Base-by-base conservation (phyloP, 1,139 yeast genomes). In the Taphrina sp. region DNA sequence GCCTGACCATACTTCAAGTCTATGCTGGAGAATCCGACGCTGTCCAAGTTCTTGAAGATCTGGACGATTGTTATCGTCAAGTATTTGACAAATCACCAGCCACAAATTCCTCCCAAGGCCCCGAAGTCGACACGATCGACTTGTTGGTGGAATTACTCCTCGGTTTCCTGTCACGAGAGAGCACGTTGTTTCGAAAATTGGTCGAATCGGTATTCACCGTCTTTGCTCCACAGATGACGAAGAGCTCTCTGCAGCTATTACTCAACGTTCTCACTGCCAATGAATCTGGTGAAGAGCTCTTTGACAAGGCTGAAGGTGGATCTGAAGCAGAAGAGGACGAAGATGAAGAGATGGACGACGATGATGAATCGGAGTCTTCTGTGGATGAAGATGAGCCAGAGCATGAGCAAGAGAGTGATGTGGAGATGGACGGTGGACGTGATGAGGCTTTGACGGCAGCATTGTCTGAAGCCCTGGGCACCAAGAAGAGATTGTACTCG, bases 21-120 rank as follows among this genome's bases (percentile, higher is more conserved):
- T 89, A 83, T 65, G 73, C 82, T 61, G 95, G 92, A 17, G 81
- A 79, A 55, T 66, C 75, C 2, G 97, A 90, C 61, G 84, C 95
- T 0, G 80, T 85, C 3, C 74, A 81, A 29, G 83, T 88, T 20
- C 74, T 89, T 39, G 83, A 81, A 36, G 98, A 90, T 66, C 72
- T 90, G 56, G 81, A 52, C 8, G 53, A 29, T 23, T 42, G 54
- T 38, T 81, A 75, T 61, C 74, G 75, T 38, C 71, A 72, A 38
- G 68, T 73, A 28, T 71, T 74, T 44, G 64, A 66, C 5, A 62
- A 64, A 1, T 7, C 31, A 26, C n/a, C n/a, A n/a, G n/a, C n/a
- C n/a, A 60, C 60, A 4, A 34, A 34, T 8, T 19, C 24, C n/a
- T 36, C 22, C 24, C 10, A 10, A 5, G 43, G 10, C 7, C n/a